These are phyloP conservation scores for Phialophora expanda DNA, from an alignment of 2,329 filamentous ascomycete genomes.

Conservation along the genomic window DNA sequence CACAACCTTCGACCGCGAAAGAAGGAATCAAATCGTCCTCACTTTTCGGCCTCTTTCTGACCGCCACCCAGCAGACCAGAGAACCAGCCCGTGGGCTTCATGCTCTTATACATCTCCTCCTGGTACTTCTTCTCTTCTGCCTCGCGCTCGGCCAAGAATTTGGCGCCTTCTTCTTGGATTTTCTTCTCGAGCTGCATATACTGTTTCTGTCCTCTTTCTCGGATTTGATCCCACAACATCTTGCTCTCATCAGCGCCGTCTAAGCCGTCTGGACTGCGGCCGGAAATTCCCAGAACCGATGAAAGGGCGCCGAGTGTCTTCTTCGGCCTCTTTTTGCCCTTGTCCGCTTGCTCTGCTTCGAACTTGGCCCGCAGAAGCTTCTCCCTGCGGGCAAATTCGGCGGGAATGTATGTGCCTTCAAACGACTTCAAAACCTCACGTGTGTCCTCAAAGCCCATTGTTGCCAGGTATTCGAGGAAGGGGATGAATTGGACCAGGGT, in stretches of 20 bases:
- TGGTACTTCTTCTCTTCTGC: constrained; percentile 85
- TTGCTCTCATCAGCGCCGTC: constrained; percentile 64
- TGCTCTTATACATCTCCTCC: constrained; percentile 88
- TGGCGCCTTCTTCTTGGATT: constrained; percentile 89
- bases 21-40: constrained; percentile 7
- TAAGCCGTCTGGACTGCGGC: constrained; percentile 71
- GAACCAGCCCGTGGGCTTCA: constrained; percentile 74
- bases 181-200: constrained; percentile 89
- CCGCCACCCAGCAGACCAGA: constrained; percentile 59
- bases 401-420: constrained; percentile 84
- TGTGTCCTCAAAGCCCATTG: constrained; percentile 88
- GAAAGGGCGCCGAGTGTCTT: constrained; percentile 70
- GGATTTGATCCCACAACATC: constrained; percentile 93
- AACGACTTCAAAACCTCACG: constrained; percentile 86
- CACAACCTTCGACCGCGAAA: neutral
- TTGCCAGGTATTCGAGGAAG: constrained; percentile 95
- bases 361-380: constrained; percentile 84
- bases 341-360: constrained; percentile 65
- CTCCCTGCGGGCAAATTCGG: constrained; percentile 87
- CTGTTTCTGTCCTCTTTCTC: constrained; percentile 86
- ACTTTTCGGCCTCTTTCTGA: constrained; percentile 39
- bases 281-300: constrained; percentile 73
- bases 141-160: constrained; percentile 94
- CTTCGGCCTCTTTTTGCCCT: constrained; percentile 67
- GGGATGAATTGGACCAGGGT: constrained; percentile 88